phyloP scores from a whole-genome alignment of 805 yeast species.

The Cyberlindnera mrakii region DNA sequence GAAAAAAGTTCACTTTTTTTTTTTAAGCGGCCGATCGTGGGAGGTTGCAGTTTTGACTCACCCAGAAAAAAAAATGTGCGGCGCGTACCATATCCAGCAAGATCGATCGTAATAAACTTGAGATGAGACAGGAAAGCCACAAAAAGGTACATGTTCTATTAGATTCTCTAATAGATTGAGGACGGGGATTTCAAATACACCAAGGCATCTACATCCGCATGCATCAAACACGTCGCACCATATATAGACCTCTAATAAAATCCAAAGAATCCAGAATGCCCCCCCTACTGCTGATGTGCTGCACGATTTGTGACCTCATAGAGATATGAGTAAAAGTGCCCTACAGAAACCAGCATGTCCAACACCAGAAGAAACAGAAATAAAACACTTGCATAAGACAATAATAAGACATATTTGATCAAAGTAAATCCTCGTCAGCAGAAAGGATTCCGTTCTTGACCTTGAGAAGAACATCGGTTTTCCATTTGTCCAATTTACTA shows the following conservation, averaged over 20 bases:
- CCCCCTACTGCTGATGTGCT: neutral
- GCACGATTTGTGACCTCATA: slow-evolving; percentile 10
- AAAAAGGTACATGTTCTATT: too few relatives aligned
- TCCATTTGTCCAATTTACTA: slow-evolving; percentile 84
- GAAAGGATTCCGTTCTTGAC: slow-evolving; percentile 69
- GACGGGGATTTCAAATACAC: neutral
- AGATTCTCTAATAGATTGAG: neutral
- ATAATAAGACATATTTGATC: slow-evolving; percentile 2
- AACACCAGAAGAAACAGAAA: neutral
- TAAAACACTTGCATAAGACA: neutral
- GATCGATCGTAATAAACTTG: neutral
- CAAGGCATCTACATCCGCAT: neutral
- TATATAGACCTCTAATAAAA: neutral
- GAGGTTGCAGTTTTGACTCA: neutral
- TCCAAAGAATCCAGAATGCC: neutral
- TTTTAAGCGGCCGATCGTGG: neutral
- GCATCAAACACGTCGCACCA: neutral
- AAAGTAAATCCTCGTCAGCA: slow-evolving; percentile 58
- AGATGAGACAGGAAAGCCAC: too few relatives aligned
- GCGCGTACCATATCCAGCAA: neutral
- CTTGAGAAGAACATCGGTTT: slow-evolving; percentile 74
- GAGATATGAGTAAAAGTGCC: neutral
- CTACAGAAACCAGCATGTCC: neutral
- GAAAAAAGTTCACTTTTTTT: too few relatives aligned
- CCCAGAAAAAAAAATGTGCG: neutral